phyloP scores from a whole-genome alignment of 306 rosid genomes.

The Lathyrus tuberosus region DNA sequence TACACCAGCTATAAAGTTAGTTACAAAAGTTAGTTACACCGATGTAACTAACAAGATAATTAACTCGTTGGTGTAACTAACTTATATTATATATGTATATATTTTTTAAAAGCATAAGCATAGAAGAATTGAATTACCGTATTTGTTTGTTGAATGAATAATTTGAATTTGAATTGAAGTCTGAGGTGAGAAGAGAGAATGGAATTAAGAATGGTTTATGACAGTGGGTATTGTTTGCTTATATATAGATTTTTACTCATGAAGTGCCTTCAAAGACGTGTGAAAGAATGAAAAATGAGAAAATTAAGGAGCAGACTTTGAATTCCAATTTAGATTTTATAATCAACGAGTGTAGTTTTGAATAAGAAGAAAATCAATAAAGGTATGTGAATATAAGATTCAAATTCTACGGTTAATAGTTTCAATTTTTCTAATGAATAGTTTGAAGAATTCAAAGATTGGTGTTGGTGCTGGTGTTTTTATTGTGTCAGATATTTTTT shows the following conservation, averaged over 20 bases:
- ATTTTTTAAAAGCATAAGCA: too few relatives aligned
- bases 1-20: neutral
- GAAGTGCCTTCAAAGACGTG: conserved; percentile 48
- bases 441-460: conserved; percentile 64
- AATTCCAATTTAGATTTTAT: conserved; percentile 30
- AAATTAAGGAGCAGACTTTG: conserved; percentile 36
- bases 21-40: neutral
- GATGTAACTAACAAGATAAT: too few relatives aligned
- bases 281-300: conserved; percentile 35
- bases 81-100: too few relatives aligned
- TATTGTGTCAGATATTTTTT: neutral
- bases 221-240: conserved; percentile 18
- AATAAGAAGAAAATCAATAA: conserved; percentile 3
- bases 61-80: too few relatives aligned
- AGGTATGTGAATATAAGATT: conserved; percentile 8
- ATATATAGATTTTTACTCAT: conserved; percentile 10
- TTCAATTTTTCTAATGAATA: conserved; percentile 27
- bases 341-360: conserved; percentile 16
- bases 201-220: conserved; percentile 35
- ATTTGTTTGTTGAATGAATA: conserved; percentile 27
- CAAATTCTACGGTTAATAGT: conserved; percentile 31
- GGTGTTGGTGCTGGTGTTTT: neutral
- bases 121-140: conserved; percentile 15
- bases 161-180: conserved; percentile 6
- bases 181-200: neutral